Base-by-base conservation (phyloP, 768 basidiomycete genomes). In the Multifurca ochricompacta region DNA sequence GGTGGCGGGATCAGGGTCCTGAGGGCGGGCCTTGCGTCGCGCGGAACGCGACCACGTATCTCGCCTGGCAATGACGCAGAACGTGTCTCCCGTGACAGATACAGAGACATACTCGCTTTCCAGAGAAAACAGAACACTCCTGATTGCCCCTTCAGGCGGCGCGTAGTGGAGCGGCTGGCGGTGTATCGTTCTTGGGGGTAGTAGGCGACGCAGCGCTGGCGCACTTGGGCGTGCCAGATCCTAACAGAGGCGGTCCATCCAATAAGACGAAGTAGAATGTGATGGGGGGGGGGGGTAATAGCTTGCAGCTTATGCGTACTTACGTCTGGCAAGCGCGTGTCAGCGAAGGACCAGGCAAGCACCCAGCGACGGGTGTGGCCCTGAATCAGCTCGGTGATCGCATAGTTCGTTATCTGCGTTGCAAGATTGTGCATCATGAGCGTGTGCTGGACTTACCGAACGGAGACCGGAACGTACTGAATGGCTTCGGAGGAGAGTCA, bases 341-440 rank as follows among this genome's bases (percentile, higher is more conserved):
- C 74, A 2, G 69, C 71, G 50, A 84, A 82, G 0, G 88, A 92
- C 95, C 95, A 97, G 0, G 79, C 91, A 2, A 98, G 68, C 0
- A 85, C 89, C 92, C 93, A 98, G n/a, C 96, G 79, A 2, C 85
- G 77, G 0, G 95, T 97, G 52, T 85, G 80, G 0, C 94, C 91
- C 68, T 92, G 92, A 3, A 84, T 72, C 42, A 94, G 85, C 60
- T 91, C 85, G 0, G 83, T 83, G 41, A 97, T 72, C 0, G 82
- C 87, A 66, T 94, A 98, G 68, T 96, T 96, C 30, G 79, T 72
- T 40, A 97, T 79, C 91, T 96, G 32, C 37, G 16, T 19, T 16
- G 39, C 3, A 21, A 8, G 8, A 19, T 25, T 28, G 32, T 18
- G 14, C 14, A 10, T 53, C 28, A 46, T 7, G n/a, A 53, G 27